Base-by-base conservation (phyloP, 2,329 filamentous ascomycete species). In the Aspergillus piperis region DNA sequence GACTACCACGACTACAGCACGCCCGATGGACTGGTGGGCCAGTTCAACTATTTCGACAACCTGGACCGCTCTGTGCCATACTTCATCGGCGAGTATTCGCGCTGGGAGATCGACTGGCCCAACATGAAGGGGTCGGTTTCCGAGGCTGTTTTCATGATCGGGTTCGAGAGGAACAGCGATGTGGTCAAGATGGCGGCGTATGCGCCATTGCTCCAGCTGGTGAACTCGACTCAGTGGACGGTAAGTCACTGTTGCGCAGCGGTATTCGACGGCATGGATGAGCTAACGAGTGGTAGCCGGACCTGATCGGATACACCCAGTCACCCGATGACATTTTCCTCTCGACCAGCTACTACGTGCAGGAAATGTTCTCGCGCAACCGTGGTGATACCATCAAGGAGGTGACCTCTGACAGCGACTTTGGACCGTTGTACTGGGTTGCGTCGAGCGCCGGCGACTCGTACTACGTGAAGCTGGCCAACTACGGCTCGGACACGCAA, bases 141-240 rank as follows among this genome's bases (percentile, higher is more conserved):
- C 8, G 87, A 90, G 70, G 86, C 85, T n/a, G 78, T 89, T 11
- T 86, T 81, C 51, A 78, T 88, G 32, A 82, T 89, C 61, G 84
- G 86, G 8, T 52, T 68, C 27, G 68, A 71, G 62, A 61, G 72
- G 15, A 75, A 75, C 60, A 68, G 71, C 10, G 68, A 74, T 41
- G 62, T 71, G 1, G 70, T 75, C 15, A 72, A 70, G 56, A 62
- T 71, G 55, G 70, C 66, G 6, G 62, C 62, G 19, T 75, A 72
- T 60, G 72, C 72, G 2, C 71, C 71, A 1, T 61, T 68, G 30
- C 53, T 74, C 23, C 68, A 75, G 58, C 66, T 71, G 30, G 66
- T 65, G 39, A 66, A 72, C 62, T 63, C 66, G 56, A 68, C 70
- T n/a, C 62, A 73, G 53, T 73, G 71, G 71, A 67, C 57, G 51